Evolutionary conservation across 768 basidiomycete species (phyloP), one percentile per base, ranked within the genome.

Genomic region (Tricholoma hemisulphureum): DNA sequence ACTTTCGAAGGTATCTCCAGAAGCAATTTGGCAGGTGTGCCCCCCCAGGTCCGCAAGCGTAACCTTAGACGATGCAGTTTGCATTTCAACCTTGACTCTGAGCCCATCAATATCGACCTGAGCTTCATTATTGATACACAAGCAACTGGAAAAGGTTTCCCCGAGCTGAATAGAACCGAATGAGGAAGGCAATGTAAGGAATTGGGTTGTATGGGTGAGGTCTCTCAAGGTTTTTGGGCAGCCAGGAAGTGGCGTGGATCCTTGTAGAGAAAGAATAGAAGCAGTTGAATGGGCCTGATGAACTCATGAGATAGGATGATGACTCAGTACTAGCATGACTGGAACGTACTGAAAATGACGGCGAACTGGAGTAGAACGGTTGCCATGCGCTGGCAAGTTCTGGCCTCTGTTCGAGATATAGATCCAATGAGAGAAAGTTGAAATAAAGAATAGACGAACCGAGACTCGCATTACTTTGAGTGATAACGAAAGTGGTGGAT

Each of bases 81-180:
- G 94, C 79, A 97, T 91, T 70, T 97, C 94, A 32, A 94, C 81
- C 63, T 80, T 83, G 57, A 95, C 71, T 16, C 75, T 76, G 24
- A 90, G 83, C 4, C 82, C 84, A 51, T 86, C 80, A 10, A 95
- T 78, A 2, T 82, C 80, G 5, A 81, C 70, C 31, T 82, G 76
- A 0, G 85, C 80, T 69, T 92, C 89, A 68, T 94, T 94, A 67
- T 92, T 89, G 57, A 96, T 79, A 59, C 87, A 89, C 23, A 97
- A 77, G 64, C 86, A 87, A 62, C 90, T 86, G 1, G 87, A 83
- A 66, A 97, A 95, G 0, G 90, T 91, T 72, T 95, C 92, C 10
- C 95, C 95, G 1, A 97, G 82, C 64, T 93, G 91, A 61, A 95
- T 91, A 6, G 86, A 76, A 14, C 93, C 94, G 66, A 95, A 95